These are phyloP conservation scores for Dothidotthia symphoricarpi DNA, from an alignment of 2,329 filamentous ascomycete genomes.

Conservation along the genomic window DNA sequence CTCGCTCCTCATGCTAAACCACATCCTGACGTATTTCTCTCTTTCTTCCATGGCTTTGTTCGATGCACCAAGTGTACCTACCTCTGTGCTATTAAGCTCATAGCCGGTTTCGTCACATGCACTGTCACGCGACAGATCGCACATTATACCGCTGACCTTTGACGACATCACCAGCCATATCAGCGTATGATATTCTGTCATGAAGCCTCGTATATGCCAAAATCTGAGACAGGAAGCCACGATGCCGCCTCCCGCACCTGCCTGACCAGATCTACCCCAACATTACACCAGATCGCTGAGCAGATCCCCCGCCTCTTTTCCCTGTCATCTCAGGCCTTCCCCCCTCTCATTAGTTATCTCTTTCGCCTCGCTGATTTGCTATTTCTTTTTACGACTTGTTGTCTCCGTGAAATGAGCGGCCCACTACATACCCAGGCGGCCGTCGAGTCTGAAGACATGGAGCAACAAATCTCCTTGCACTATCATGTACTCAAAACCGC, in stretches of 20 bases:
- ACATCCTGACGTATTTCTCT: too few species aligned
- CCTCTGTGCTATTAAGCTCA: neutral
- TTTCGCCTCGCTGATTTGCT: too few species aligned
- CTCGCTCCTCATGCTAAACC: too few species aligned
- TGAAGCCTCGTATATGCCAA: neutral
- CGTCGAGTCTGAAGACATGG: constrained; percentile 1
- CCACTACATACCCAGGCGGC: neutral
- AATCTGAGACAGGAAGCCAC: constrained; percentile 8
- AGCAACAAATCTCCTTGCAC: constrained; percentile 1
- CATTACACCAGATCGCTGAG: too few species aligned
- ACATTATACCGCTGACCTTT: neutral
- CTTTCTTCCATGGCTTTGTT: too few species aligned
- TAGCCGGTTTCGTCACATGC: neutral
- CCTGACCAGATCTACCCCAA: constrained; percentile 2
- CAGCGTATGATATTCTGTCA: neutral
- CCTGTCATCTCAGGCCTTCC: too few species aligned
- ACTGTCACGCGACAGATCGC: neutral
- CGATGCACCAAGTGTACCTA: too few species aligned
- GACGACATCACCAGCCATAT: neutral
- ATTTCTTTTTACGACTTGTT: too few species aligned
- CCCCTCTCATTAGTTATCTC: too few species aligned
- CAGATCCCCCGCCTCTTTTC: too few species aligned
- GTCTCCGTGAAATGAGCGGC: constrained; percentile 7
- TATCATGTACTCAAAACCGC: neutral
- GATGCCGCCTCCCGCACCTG: constrained; percentile 12